A percentile compares a stretch with the other conserved stretches of the same genome.
Evolutionary conservation across 1,284 basidiomycete species (phyloP).

Genomic region (Meira miltonrushii): DNA sequence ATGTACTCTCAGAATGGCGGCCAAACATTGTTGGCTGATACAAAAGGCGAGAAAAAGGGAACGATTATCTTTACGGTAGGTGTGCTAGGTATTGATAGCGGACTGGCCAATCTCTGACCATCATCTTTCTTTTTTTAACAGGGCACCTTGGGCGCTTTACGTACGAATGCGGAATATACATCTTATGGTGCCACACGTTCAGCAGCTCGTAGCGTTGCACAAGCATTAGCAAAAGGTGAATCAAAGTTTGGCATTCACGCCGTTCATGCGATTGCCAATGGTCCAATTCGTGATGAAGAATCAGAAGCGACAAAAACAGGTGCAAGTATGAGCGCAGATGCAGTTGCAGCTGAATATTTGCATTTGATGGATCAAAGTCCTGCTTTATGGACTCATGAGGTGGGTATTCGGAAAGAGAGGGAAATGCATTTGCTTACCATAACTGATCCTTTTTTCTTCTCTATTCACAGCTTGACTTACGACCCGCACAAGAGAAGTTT

Average conservation of each 20-base stretch:
- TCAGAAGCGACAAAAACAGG: slow-evolving; percentile 6
- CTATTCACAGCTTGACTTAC: slow-evolving; percentile 3
- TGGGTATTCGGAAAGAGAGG: background rate
- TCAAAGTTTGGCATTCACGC: slow-evolving; percentile 11
- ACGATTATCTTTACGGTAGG: slow-evolving; percentile 12
- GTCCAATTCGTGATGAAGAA: slow-evolving; percentile 9
- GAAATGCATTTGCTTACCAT: background rate
- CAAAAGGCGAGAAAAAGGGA: slow-evolving; percentile 11
- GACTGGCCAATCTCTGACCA: background rate
- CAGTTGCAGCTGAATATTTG: slow-evolving; percentile 12
- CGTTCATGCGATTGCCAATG: slow-evolving; percentile 15
- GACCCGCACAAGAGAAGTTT: slow-evolving; percentile 8
- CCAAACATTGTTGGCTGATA: slow-evolving; percentile 9
- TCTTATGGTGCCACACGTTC: slow-evolving; percentile 8
- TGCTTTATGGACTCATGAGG: slow-evolving; percentile 12
- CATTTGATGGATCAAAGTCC: slow-evolving; percentile 4
- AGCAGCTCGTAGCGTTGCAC: slow-evolving; percentile 11
- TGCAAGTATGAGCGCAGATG: slow-evolving; percentile 10
- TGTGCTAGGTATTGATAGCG: background rate
- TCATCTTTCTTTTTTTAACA: background rate
- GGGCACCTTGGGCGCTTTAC: slow-evolving; percentile 10
- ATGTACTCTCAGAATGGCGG: slow-evolving; percentile 14
- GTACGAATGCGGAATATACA: slow-evolving; percentile 6
- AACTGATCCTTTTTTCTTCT: background rate
- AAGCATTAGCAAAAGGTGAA: slow-evolving; percentile 11